Conservation (phyloP, 2,329 filamentous ascomycete genomes). For the Chrysoporthe austroafricana region DNA sequence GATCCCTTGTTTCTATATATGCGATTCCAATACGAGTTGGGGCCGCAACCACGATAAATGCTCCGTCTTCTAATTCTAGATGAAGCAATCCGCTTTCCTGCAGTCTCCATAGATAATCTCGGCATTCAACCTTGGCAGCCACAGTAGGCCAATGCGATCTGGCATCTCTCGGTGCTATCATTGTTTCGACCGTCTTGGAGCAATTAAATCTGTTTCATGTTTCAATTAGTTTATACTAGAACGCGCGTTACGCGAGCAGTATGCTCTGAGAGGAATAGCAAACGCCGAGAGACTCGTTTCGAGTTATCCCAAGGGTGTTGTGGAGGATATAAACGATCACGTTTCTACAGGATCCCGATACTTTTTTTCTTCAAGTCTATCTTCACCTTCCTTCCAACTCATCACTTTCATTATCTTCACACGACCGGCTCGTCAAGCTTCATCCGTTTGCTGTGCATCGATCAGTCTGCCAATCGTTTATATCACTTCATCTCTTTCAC, state of each 20-base stretch:
- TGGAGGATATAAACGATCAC: conserved; percentile 3
- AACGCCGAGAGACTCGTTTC: not conserved
- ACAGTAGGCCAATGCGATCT: not conserved
- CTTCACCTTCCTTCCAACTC: not conserved
- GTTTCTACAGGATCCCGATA: not conserved
- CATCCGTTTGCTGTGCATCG: not conserved
- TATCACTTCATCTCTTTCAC: not conserved
- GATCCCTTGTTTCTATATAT: not conserved
- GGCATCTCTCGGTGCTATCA: not conserved
- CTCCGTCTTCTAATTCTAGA: not conserved
- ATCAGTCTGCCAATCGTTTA: not conserved
- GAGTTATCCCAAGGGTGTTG: not conserved
- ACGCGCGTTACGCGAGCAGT: not conserved
- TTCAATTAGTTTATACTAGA: not conserved
- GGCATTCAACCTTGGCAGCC: not conserved
- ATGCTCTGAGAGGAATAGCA: not conserved
- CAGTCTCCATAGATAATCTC: not conserved
- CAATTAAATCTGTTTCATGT: not conserved
- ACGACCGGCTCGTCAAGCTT: not conserved
- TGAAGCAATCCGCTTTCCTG: not conserved
- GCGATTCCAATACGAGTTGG: not conserved
- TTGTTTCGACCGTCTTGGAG: not conserved
- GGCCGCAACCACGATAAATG: not conserved
- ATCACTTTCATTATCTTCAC: not conserved
- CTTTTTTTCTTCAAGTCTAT: not conserved